Evolutionary conservation across 257 asterid genomes (phyloP), one percentile per base, ranked within the genome.

Genomic region (Paraleonurus japonicus): DNA sequence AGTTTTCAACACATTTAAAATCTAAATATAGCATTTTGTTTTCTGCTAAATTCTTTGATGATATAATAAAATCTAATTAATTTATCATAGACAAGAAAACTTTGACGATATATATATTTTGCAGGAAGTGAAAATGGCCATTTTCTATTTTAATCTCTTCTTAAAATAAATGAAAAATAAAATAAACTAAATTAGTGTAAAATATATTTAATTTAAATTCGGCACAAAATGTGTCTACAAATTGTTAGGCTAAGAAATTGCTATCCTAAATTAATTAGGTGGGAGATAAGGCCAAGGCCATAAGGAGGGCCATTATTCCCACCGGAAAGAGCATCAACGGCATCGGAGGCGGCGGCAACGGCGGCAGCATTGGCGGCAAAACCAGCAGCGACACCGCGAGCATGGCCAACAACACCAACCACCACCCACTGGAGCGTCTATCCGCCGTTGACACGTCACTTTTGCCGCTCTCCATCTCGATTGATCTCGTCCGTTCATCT

Each of bases 261-360:
- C 5, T 45, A 47, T 47, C 54, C 22, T 60, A 60, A n/a, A 26
- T 0, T 5, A 65, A 19, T 11, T 47, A 43, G n/a, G 73, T 16
- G 0, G 85, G 87, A n/a, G 81, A 78, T 60, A 85, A 57, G 41
- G 90, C 87, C 72, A 85, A 48, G 19, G 79, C 83, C 80, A 85
- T 69, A 60, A 85, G 87, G 37, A 85, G 71, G 13, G 83, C 90
- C 87, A 85, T 71, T 13, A 85, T 82, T 58, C 87, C 84, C 60
- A 85, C 81, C 62, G 90, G 90, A 68, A 85, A 85, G 15, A 85
- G 72, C 90, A 85, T 76, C 22, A 82, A 28, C 80, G 76, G 15
- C 85, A 83, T 79, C 4, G 90, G 87, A 5, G 87, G 90, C 9
- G 90, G 90, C 55, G 81, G 81, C 55, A 85, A 33, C 1, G 84